Base-by-base conservation (phyloP, 768 basidiomycete species). In the Trametes cinnabarina region DNA sequence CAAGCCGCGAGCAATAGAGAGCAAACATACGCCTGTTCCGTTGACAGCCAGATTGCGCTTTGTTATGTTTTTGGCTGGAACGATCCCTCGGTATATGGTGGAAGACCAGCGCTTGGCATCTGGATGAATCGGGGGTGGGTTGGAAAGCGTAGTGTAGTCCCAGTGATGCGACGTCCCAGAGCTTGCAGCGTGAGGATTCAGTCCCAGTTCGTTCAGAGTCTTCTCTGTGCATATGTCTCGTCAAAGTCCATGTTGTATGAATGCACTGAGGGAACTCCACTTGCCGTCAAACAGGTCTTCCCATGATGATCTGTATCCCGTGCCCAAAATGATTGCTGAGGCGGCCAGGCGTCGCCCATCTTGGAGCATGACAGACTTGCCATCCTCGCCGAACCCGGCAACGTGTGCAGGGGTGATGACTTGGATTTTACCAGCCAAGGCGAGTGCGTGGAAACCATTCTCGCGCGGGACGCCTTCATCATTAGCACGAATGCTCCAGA, bases 251-350 rank as follows among this genome's bases (percentile, higher is more conserved):
- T 32, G 30, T 12, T 32, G 7, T 7, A 7, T 32, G 30, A 32
- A 32, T 32, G 30, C 30, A 7, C 7, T 32, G 12, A 32, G 30
- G 12, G 22, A 46, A n/a, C n/a, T n/a, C 30, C 1, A 63, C 71
- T 43, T 25, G 75, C 79, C 65, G 55, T 74, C 71, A 44, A 79
- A 74, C 17, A 81, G 67, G 2, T 62, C 40, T 20, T 59, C 23
- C 85, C 85, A 88, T 2, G 85, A 87, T 4, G 82, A 85, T 28
- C 66, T 63, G 64, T 79, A 87, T 1, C 86, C 86, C 3, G 86
- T 86, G 1, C 79, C 79, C 0, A 87, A 73, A 6, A 88, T 71
- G 11, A 87, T 77, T 0, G 74, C 72, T 26, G 79, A 71, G 1
- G 82, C 81, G 9, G 64, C 62, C 2, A 85, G n/a, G 0, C 61